phyloP scores from a whole-genome alignment of 345 rosid species.

The Brassica rapa region DNA sequence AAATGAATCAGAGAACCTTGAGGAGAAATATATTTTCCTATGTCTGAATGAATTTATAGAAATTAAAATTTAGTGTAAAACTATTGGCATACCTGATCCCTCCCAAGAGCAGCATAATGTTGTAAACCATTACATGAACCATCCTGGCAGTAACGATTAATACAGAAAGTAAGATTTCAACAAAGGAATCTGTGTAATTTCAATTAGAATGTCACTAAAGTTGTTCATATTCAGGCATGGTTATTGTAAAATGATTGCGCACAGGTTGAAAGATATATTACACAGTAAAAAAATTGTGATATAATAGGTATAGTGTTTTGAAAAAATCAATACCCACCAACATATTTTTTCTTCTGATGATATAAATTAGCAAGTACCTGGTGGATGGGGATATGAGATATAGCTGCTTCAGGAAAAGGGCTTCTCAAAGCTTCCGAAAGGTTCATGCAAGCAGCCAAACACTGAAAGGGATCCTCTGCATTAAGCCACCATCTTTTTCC shows the following conservation, averaged over 20 bases:
- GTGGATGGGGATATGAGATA: constrained; percentile 87
- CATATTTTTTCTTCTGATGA: not conserved
- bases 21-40: not conserved
- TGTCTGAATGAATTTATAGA: not conserved
- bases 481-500: constrained; percentile 94
- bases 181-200: constrained; percentile 1
- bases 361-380: constrained; percentile 56
- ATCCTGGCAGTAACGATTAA: constrained; percentile 59
- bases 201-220: constrained; percentile 13
- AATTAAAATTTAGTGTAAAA: constrained; percentile 5
- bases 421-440: constrained; percentile 93
- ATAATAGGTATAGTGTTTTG: too few species aligned
- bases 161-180: constrained; percentile 30
- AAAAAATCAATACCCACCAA: constrained; percentile 14
- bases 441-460: constrained; percentile 86
- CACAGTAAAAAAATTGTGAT: too few species aligned
- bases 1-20: constrained; percentile 28
- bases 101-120: constrained; percentile 99
- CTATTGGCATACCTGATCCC: constrained; percentile 78
- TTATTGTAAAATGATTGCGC: constrained; percentile 8
- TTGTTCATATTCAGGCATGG: constrained; percentile 18
- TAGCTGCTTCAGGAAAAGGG: constrained; percentile 64
- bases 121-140: constrained; percentile 99
- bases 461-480: constrained; percentile 98
- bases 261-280: not conserved